Evolutionary conservation across 371 early-diverging fungal species (phyloP).

Genomic region (Mortierella sp.): DNA sequence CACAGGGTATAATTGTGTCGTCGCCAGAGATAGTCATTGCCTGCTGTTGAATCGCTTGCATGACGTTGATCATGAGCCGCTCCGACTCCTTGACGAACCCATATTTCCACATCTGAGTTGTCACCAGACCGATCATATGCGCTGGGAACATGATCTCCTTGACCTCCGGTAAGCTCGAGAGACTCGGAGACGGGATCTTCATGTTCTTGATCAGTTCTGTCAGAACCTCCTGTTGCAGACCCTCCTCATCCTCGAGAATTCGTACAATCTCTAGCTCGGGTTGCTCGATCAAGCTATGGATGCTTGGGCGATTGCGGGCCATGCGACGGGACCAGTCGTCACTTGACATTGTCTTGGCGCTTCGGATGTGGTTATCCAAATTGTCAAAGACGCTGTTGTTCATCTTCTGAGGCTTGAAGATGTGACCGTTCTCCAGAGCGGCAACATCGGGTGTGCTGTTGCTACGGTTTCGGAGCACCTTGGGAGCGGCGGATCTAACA

Average conservation of each 20-base stretch:
- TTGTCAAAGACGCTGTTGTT: slow-evolving; percentile 54
- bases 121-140: slow-evolving; percentile 87
- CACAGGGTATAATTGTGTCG: slow-evolving; percentile 72
- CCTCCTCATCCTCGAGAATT: slow-evolving; percentile 65
- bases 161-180: slow-evolving; percentile 81
- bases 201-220: slow-evolving; percentile 88
- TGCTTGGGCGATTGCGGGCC: slow-evolving; percentile 45
- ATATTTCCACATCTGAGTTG: slow-evolving; percentile 90
- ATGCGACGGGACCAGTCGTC: slow-evolving; percentile 53
- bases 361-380: slow-evolving; percentile 48
- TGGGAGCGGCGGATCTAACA: slow-evolving; percentile 14
- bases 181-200: slow-evolving; percentile 88
- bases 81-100: slow-evolving; percentile 86
- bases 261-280: slow-evolving; percentile 54
- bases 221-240: slow-evolving; percentile 88
- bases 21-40: slow-evolving; percentile 60
- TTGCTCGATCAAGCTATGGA: slow-evolving; percentile 54
- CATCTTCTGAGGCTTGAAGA: slow-evolving; percentile 52
- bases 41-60: slow-evolving; percentile 85
- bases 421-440: slow-evolving; percentile 26
- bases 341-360: slow-evolving; percentile 49
- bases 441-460: slow-evolving; percentile 55
- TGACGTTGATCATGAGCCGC: slow-evolving; percentile 83
- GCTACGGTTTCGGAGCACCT: slow-evolving; percentile 41
- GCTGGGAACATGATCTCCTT: slow-evolving; percentile 96